A percentile compares a stretch with the other conserved stretches of the same genome.
Conservation (phyloP, 768 basidiomycete species). For the Sarcodon sp. region DNA sequence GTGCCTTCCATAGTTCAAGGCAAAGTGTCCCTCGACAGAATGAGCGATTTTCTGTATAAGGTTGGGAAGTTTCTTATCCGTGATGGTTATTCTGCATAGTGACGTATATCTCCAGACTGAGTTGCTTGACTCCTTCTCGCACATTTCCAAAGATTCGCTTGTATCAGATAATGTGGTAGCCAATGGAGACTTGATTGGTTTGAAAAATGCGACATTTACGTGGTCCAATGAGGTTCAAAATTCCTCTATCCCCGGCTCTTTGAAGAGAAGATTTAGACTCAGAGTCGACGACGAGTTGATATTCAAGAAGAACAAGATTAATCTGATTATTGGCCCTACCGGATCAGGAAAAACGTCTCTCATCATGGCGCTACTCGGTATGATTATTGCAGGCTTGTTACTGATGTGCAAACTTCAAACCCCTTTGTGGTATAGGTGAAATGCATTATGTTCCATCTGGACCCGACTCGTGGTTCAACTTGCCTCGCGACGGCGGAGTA, state of each 20-base stretch:
- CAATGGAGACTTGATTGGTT: conserved; percentile 8
- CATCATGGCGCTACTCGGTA: conserved; percentile 18
- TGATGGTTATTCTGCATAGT: background rate
- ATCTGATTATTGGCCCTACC: conserved; percentile 19
- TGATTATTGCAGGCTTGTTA: background rate
- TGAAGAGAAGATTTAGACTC: conserved; percentile 13
- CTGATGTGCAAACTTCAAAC: background rate
- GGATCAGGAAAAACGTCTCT: conserved; percentile 19
- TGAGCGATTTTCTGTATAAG: conserved; percentile 25
- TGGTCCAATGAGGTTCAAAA: conserved; percentile 12
- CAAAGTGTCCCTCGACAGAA: conserved; percentile 26
- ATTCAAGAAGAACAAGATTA: conserved; percentile 15
- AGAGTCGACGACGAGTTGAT: conserved; percentile 14
- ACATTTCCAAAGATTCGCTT: conserved; percentile 1
- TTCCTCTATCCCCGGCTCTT: conserved; percentile 2
- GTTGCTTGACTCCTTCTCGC: conserved; percentile 13
- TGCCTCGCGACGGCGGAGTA: conserved; percentile 31
- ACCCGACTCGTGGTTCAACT: conserved; percentile 24
- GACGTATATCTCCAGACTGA: conserved; percentile 12
- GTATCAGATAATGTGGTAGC: conserved; percentile 1
- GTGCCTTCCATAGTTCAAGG: conserved; percentile 9
- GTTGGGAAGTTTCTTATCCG: conserved; percentile 4
- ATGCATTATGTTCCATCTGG: conserved; percentile 17
- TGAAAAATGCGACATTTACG: conserved; percentile 14
- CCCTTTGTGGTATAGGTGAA: conserved; percentile 10